Evolutionary conservation across 768 basidiomycete genomes (phyloP), one percentile per base, ranked within the genome.

Genomic region (Psilocybe tampanensis): DNA sequence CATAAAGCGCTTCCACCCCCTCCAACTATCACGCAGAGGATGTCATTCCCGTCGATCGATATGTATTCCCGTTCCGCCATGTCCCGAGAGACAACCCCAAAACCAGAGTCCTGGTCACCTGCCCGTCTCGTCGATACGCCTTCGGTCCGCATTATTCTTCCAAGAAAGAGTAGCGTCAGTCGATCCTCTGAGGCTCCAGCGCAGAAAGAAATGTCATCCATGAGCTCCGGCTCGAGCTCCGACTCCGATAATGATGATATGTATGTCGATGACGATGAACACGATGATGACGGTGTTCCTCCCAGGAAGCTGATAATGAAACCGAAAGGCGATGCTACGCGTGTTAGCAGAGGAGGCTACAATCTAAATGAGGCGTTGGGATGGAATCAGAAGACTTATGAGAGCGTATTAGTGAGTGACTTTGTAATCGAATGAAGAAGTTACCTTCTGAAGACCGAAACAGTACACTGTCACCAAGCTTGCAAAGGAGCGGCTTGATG

Each of bases 401-500:
- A 51, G 15, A 21, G 18, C 34, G 49, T 51, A 15, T 23, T 51
- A 23, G 49, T 51, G 23, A 39, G 49, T 51, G 36, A 39, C 33
- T 3, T 48, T 32, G 13, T 12, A 12, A 9, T 17, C 7, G 34
- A 19, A 15, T 3, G 13, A 17, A 15, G 12, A 39, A 13, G 36
- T 13, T 39, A n/a, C 36, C 15, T 7, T 8, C 33, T 34, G 33
- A 34, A 34, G 33, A 34, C 33, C 15, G 7, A 34, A 7, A 7
- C 7, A 34, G 33, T 34, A 34, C 15, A 15, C 51, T 11, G 51
- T 58, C 1, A 45, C 45, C 33, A 58, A 52, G 44, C 42, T 58
- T 8, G 59, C 44, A 5, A 56, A 56, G 21, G 47, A 56, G 18
- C 33, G 45, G 19, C 51, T 60, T 1, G 45, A 55, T 29, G 45